Conservation (phyloP, 2,329 filamentous ascomycete species). For the Phialophora macrospora region DNA sequence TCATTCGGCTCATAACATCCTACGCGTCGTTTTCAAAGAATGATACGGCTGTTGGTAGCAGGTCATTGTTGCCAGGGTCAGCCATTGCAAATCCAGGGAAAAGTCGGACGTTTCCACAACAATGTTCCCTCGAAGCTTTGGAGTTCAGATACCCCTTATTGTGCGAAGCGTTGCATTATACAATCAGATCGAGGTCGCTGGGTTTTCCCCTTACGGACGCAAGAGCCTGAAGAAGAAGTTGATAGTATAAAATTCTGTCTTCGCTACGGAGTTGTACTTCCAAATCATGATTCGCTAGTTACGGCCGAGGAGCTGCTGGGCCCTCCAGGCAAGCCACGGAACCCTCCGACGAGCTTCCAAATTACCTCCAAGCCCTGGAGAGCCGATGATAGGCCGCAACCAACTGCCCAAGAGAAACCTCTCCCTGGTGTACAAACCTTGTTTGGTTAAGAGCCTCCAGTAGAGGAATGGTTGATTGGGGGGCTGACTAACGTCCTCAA, state of each 20-base stretch:
- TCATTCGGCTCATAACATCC: neutral
- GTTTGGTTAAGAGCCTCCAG: constrained; percentile 1
- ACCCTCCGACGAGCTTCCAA: neutral
- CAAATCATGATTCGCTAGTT: constrained; percentile 1
- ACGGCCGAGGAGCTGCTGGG: constrained; percentile 4
- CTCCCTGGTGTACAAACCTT: neutral
- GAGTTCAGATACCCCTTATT: neutral
- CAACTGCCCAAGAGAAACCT: neutral
- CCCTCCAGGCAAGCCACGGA: neutral
- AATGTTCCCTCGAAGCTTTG: neutral
- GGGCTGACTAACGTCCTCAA: constrained; percentile 4
- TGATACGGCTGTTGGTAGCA: neutral
- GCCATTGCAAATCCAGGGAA: neutral
- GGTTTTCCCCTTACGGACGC: neutral
- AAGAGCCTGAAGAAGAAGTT: neutral
- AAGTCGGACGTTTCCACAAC: neutral
- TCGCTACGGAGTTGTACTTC: neutral
- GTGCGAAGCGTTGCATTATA: neutral
- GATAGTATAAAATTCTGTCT: neutral
- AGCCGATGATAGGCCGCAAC: neutral
- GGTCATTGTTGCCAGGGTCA: neutral
- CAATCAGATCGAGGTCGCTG: neutral
- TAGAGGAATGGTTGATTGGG: constrained; percentile 4
- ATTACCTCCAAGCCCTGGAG: neutral
- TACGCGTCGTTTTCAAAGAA: neutral